Percentiles rank a stretch among this genome's conserved stretches.
These are phyloP conservation scores for Ustilago sp. DNA, from an alignment of 1,284 basidiomycete species.

Conservation along the genomic window DNA sequence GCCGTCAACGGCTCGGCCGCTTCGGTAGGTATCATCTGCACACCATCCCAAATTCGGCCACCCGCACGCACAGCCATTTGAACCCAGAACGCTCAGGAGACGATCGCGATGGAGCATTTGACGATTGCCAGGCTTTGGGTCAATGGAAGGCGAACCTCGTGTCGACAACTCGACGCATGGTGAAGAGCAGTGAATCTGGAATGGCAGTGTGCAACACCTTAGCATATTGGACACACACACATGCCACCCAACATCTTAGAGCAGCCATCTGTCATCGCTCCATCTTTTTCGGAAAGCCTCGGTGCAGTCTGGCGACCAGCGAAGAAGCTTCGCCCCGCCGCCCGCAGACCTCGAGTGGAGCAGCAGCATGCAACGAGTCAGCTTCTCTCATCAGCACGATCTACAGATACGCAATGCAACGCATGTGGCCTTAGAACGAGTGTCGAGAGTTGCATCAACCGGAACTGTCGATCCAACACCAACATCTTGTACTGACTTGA, in stretches of 20 bases:
- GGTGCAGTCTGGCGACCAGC: background rate
- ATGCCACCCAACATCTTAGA: background rate
- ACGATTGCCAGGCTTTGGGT: background rate
- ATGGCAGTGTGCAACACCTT: background rate
- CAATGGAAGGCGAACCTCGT: background rate
- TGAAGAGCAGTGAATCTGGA: too few relatives aligned
- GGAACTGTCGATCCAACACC: background rate
- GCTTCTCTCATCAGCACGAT: background rate
- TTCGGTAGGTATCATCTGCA: constrained; percentile 45
- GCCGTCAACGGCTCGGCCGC: constrained; percentile 52
- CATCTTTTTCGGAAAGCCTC: background rate
- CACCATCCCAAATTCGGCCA: background rate
- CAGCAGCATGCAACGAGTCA: background rate
- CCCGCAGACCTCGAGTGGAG: background rate
- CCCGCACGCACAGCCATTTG: background rate
- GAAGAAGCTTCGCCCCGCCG: background rate
- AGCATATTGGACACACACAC: background rate
- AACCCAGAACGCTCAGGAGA: background rate
- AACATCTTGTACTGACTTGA: constrained; percentile 24
- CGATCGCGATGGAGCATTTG: background rate
- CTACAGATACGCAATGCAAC: background rate
- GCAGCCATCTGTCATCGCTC: background rate
- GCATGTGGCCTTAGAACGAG: constrained; percentile 1
- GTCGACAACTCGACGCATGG: background rate
- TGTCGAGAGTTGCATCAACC: background rate